Conservation (phyloP, 2,329 filamentous ascomycete genomes). For the Ophiostoma quercus region DNA sequence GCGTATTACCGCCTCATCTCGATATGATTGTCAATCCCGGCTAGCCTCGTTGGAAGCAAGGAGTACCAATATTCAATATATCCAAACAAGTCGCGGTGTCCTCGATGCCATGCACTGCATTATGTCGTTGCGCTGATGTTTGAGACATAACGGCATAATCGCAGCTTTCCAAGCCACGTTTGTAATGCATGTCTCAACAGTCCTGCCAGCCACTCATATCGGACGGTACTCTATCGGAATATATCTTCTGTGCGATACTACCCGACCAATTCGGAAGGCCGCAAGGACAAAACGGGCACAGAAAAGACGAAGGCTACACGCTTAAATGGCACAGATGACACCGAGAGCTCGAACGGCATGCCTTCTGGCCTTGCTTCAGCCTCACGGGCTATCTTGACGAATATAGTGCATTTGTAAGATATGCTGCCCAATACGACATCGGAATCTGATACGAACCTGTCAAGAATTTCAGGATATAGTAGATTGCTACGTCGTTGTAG, state of each 20-base stretch:
- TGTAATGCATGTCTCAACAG: background rate
- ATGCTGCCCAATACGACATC: conserved; percentile 1
- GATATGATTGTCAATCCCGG: background rate
- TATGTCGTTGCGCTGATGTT: background rate
- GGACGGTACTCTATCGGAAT: background rate
- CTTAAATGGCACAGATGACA: background rate
- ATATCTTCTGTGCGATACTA: background rate
- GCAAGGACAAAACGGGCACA: background rate
- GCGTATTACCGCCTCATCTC: background rate
- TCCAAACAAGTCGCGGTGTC: no score
- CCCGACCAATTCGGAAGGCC: background rate
- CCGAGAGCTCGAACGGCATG: background rate
- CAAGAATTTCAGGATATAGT: background rate
- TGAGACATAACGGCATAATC: background rate
- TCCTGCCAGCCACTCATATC: background rate
- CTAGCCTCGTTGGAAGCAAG: background rate
- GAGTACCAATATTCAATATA: no score
- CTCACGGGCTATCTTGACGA: background rate
- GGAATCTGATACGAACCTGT: background rate
- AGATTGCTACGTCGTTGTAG: background rate
- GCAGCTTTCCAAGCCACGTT: background rate
- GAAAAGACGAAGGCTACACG: conserved; percentile 3
- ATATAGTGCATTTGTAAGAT: background rate
- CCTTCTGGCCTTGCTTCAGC: background rate
- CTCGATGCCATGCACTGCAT: background rate